These are phyloP conservation scores for Coprinellus aureogranulatus DNA, from an alignment of 768 basidiomycete genomes.

Conservation along the genomic window DNA sequence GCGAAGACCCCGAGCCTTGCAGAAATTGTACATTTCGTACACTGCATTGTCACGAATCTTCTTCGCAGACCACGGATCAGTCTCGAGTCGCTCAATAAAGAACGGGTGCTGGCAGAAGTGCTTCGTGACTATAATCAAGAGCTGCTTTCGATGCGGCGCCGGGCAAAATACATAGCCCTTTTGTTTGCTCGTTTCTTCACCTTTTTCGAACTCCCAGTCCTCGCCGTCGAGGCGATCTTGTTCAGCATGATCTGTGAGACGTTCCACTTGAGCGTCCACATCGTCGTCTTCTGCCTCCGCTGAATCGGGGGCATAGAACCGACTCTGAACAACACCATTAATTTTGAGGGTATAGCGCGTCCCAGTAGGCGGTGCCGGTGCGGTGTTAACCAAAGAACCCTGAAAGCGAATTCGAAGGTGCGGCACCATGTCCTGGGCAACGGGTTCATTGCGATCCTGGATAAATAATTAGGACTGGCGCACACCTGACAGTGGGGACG, in stretches of 20 bases:
- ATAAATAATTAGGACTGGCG: neutral
- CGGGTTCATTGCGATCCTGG: too few species aligned
- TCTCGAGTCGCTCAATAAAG: slow-evolving; percentile 19
- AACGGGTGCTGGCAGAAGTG: slow-evolving; percentile 29
- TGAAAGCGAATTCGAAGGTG: too few species aligned
- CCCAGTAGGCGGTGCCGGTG: too few species aligned
- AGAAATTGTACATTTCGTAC: slow-evolving; percentile 33
- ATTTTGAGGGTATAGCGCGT: too few species aligned
- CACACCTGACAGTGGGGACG: neutral
- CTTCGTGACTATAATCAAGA: slow-evolving; percentile 25
- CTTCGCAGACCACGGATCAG: slow-evolving; percentile 5
- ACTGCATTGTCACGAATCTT: slow-evolving; percentile 26
- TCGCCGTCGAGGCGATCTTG: slow-evolving; percentile 23
- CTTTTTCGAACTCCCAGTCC: slow-evolving; percentile 27
- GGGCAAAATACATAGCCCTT: slow-evolving; percentile 28
- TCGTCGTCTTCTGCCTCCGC: neutral
- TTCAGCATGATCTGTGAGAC: neutral
- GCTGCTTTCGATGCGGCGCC: slow-evolving; percentile 19
- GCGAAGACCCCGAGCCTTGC: slow-evolving; percentile 21
- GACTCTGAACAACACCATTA: too few species aligned
- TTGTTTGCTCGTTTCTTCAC: slow-evolving; percentile 15
- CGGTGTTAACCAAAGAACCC: too few species aligned
- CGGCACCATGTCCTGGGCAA: too few species aligned
- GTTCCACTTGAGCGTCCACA: too few species aligned
- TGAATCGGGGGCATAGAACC: neutral